Percentiles rank a stretch among this genome's conserved stretches.
These are phyloP conservation scores for Globisporangium paddicum DNA, from an alignment of 352 stramenopile species.

Conservation along the genomic window DNA sequence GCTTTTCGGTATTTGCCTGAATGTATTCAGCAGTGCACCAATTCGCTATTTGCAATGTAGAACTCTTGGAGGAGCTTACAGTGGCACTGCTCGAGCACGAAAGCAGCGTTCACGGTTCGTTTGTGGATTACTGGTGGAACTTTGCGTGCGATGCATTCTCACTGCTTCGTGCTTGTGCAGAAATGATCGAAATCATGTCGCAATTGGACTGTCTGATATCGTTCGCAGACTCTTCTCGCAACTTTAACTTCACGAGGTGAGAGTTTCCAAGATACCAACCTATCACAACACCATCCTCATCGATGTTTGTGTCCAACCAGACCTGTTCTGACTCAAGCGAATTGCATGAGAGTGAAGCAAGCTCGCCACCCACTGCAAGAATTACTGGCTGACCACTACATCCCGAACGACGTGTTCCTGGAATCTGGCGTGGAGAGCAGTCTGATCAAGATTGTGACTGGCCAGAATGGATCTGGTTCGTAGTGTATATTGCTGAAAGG, in stretches of 20 bases:
- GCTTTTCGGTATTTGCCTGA: background rate
- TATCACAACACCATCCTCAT: background rate
- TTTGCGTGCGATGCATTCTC: background rate
- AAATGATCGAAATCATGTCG: slow-evolving; percentile 63
- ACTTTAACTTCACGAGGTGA: slow-evolving; percentile 77
- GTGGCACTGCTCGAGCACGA: slow-evolving; percentile 70
- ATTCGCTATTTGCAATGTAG: slow-evolving; percentile 18
- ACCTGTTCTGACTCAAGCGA: slow-evolving; percentile 40
- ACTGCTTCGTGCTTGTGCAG: slow-evolving; percentile 22
- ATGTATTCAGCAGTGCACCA: background rate
- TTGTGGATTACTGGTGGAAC: background rate
- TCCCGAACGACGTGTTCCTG: slow-evolving; percentile 70
- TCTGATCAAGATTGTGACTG: slow-evolving; percentile 68
- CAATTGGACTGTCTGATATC: slow-evolving; percentile 71
- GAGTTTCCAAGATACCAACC: background rate
- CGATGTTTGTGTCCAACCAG: slow-evolving; percentile 11
- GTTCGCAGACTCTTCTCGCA: slow-evolving; percentile 52
- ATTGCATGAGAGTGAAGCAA: slow-evolving; percentile 47
- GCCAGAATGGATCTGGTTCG: slow-evolving; percentile 81
- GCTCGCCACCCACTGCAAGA: slow-evolving; percentile 82
- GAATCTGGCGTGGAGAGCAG: slow-evolving; percentile 18
- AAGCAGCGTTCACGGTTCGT: slow-evolving; percentile 53
- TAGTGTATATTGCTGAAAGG: background rate
- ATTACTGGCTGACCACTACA: slow-evolving; percentile 78
- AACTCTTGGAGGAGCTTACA: slow-evolving; percentile 72